Evolutionary conservation across 2,329 filamentous ascomycete genomes (phyloP), one percentile per base, ranked within the genome.

Genomic region (Penicillium paneum): DNA sequence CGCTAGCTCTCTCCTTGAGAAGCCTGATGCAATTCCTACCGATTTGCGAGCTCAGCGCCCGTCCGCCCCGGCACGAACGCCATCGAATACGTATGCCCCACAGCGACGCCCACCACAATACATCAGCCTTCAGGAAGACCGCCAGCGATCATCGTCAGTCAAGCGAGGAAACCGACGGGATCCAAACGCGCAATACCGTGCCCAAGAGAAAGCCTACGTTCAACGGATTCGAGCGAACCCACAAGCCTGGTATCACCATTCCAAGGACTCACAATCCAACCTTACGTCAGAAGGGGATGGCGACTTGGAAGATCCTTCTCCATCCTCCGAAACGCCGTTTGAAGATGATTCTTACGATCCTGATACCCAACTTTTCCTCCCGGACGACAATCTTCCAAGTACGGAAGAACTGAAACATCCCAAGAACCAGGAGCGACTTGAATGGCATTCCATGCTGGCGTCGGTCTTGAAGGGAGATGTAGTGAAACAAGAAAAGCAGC

Each of bases 371-470:
- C 85, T 97, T 70, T 96, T 96, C 66, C 92, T 96, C 68, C 89
- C 90, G 54, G 91, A 97, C 66, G 88, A 94, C 62, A 83, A 91
- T 61, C 89, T 94, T 65, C 92, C 92, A 0, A 94, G 90, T 3
- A 81, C 90, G 24, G 94, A 97, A 67, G 94, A 99, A 71, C 75
- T 97, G 49, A 88, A 89, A 72, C 89, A 97, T 64, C 89, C 91
- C 1, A 85, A 87, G 59, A 97, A 92, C 68, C 83, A 92, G 57
- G 94, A 97, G 73, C 82, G 93, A 41, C 79, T 99, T 24, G 94
- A 99, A 74, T 99, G 94, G 94, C 92, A 99, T 74, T 91, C 91
- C 3, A 99, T 99, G 94, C 78, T 99, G 53, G 90, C 93, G 56
- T 95, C 93, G 13, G 94, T 99, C 4, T 78, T 99, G 62, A 97